Base-by-base conservation (phyloP, 176 grass and related monocot genomes). In the Areca catechu region DNA sequence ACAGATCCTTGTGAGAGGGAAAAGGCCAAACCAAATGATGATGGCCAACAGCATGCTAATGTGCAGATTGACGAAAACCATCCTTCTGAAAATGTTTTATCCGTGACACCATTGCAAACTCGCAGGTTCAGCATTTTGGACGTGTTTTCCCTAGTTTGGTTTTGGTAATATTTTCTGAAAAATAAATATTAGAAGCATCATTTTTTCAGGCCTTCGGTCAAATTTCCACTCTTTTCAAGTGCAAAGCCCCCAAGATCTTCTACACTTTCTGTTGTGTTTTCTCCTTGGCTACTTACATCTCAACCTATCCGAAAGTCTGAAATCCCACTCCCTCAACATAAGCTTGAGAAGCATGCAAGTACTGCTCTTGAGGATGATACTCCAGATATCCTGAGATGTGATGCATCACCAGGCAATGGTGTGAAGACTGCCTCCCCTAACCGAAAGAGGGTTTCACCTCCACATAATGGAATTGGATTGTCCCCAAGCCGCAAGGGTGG, bases 351-450 rank as follows among this genome's bases (percentile, higher is more conserved):
- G 48, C 37, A 66, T 19, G 22, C 52, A 25, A 51, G 60, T 24
- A 62, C 29, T 48, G 47, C 16, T 69, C 22, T 52, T 3, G 72
- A 82, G 25, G 86, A 79, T 53, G 84, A 85, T 56, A 85, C 76
- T 66, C 78, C 84, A 3, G 70, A 71, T 60, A 72, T 77, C 24
- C 52, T 92, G 7, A 77, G n/a, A 34, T 68, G 67, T 19, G 53
- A 61, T 76, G 55, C 62, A 57, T 86, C 92, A 68, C 72, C 81
- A 50, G 62, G 29, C 15, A 71, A 54, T 16, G 43, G 61, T 56
- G 67, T 79, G 21, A 98, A 85, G 74, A 92, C 79, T 12, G 82
- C 75, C 66, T 98, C 93, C 21, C 93, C 93, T 20, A 98, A 98
- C 20, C 77, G 93, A 30, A 98, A 98, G 66, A 82, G 93, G 69